Evolutionary conservation across 139 green algal species (phyloP), one percentile per base, ranked within the genome.

Genomic region (Auxenochlorella pyrenoidosa): DNA sequence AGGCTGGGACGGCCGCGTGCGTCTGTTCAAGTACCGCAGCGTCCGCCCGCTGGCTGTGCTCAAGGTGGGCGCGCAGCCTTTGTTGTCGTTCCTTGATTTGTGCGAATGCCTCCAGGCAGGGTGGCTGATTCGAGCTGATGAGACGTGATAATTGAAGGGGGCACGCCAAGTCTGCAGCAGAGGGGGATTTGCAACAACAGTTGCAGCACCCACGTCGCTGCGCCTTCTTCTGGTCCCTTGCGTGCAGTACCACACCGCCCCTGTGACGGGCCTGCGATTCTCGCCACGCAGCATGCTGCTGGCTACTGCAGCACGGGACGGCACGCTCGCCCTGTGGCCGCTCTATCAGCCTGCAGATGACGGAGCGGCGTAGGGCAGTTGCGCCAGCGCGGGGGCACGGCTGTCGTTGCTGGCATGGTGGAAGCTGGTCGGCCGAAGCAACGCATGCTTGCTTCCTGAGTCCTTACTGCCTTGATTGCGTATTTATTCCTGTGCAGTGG

Each of bases 1-100:
- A 15, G 90, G 93, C 82, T 96, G 93, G 93, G 93, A 96, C 75
- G 91, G 93, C 71, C 85, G 86, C 26, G 79, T 92, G 8, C 78
- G 93, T 26, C 30, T 95, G 28, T 95, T 89, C 75, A 90, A 91
- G 10, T 87, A 90, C 73, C 86, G 81, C 30, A 89, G 72, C 81
- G 54, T 68, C 18, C 81, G 89, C 59, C 79, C 86, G 10, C 86
- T 96, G 43, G 93, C 93, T 19, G 65, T 94, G 6, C 86, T 95
- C 6, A 91, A 92, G 89, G 89, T 88, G 78, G 40, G 36, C 13
- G 16, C 8, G 30, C 8, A 21, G 3, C 41, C 18, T 18, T 1
- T 0, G 30, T 5, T 18, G 21, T 30, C 0, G 36, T 54, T 12
- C 36, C 22, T n/a, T n/a, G n/a, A n/a, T n/a, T n/a, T n/a, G n/a